Conservation (phyloP, 208 protist genomes). For the Leishmania lainsoni region DNA sequence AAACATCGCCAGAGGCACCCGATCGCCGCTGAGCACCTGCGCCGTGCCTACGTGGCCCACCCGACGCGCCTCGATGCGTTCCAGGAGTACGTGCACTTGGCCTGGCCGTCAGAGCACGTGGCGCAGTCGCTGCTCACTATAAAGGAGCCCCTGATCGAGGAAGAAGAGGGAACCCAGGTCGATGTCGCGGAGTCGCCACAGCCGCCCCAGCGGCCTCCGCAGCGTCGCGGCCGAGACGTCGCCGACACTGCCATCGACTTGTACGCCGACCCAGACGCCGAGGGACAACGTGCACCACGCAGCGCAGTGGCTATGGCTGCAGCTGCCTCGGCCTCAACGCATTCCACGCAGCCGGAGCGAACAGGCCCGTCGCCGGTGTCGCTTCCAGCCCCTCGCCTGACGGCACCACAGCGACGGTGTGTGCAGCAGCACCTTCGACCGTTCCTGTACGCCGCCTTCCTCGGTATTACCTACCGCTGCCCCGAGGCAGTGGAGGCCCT, state of each 20-base stretch:
- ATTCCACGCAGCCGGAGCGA: neutral
- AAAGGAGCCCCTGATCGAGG: conserved; percentile 19
- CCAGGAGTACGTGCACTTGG: conserved; percentile 46
- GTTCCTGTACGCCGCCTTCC: conserved; percentile 35
- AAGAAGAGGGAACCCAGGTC: conserved; percentile 16
- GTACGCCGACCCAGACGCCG: neutral
- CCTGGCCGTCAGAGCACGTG: conserved; percentile 16
- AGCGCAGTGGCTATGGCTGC: neutral
- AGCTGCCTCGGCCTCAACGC: neutral
- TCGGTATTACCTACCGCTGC: conserved; percentile 40
- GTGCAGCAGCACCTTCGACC: conserved; percentile 31
- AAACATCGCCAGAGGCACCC: conserved; percentile 36
- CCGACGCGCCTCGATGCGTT: conserved; percentile 62
- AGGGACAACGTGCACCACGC: conserved; percentile 4
- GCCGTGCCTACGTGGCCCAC: conserved; percentile 27
- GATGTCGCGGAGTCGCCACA: conserved; percentile 3
- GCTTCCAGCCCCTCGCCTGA: conserved; percentile 11
- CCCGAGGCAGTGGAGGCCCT: conserved; percentile 32
- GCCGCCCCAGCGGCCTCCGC: conserved; percentile 8
- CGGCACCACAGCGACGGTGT: conserved; percentile 14
- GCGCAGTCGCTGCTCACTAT: conserved; percentile 22
- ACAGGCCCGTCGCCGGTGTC: neutral
- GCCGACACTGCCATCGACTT: neutral
- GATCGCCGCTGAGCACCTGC: conserved; percentile 27
- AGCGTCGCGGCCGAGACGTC: conserved; percentile 20